phyloP scores from a whole-genome alignment of 331 rosid species.

The Pyrus hybrid region DNA sequence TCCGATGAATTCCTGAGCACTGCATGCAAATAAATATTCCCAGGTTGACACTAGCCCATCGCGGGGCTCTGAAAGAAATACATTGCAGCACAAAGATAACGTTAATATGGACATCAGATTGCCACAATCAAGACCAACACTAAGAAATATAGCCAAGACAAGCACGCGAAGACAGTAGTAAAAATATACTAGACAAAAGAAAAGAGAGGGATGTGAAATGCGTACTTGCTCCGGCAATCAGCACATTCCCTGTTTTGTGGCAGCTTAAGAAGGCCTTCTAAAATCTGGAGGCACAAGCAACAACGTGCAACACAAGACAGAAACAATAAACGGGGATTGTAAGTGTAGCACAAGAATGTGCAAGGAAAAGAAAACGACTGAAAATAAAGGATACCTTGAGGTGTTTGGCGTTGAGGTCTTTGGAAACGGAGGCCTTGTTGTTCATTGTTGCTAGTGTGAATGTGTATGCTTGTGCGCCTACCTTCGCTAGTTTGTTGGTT shows the following conservation, averaged over 20 bases:
- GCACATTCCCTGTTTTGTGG: slow-evolving; percentile 88
- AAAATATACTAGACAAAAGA: neutral
- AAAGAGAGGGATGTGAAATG: slow-evolving; percentile 13
- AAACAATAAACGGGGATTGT: neutral
- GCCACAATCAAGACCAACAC: neutral
- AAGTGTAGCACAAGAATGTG: neutral
- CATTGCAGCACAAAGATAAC: neutral
- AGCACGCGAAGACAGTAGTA: slow-evolving; percentile 1
- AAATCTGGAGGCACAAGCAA: slow-evolving; percentile 44
- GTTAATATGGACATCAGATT: neutral
- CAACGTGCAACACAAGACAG: neutral
- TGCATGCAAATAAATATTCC: slow-evolving; percentile 94
- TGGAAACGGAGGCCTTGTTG: slow-evolving; percentile 69
- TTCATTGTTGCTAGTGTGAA: slow-evolving; percentile 32
- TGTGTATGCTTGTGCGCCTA: neutral
- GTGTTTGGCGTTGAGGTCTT: slow-evolving; percentile 79
- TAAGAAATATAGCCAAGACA: neutral
- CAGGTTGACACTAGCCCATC: slow-evolving; percentile 95
- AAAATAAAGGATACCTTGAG: slow-evolving; percentile 35
- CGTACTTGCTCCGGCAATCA: slow-evolving; percentile 73
- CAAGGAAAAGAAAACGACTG: neutral
- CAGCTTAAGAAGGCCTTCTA: slow-evolving; percentile 72
- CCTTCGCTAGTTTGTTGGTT: neutral
- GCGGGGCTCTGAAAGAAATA: slow-evolving; percentile 64
- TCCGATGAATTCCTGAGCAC: slow-evolving; percentile 94